phyloP scores from a whole-genome alignment of 2,329 filamentous ascomycete species.

The Phyllosticta citribraziliensis region DNA sequence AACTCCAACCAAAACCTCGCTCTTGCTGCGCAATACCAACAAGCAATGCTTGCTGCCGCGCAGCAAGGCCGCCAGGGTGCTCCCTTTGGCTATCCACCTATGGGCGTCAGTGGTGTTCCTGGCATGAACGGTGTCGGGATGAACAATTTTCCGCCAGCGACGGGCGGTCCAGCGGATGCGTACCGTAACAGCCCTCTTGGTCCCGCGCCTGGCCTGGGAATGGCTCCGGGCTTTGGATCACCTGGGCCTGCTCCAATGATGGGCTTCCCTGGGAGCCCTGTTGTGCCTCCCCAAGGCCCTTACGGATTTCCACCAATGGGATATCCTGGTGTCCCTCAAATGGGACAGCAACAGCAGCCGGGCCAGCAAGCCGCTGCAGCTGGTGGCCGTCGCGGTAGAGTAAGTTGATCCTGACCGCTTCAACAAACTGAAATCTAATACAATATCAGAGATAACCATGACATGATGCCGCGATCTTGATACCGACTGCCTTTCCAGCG shows the following conservation, averaged over 20 bases:
- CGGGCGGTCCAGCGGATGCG: constrained; percentile 3
- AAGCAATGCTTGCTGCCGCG: constrained; percentile 39
- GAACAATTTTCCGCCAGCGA: constrained; percentile 5
- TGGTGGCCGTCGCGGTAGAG: constrained; percentile 7
- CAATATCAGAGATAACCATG: not conserved
- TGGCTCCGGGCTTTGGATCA: constrained; percentile 6
- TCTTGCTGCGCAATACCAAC: constrained; percentile 42
- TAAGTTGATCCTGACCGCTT: not conserved
- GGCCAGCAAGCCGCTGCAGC: constrained; percentile 2
- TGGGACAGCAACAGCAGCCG: constrained; percentile 5
- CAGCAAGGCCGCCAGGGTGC: constrained; percentile 3
- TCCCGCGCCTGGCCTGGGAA: constrained; percentile 6
- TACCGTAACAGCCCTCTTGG: constrained; percentile 7
- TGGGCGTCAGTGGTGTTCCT: constrained; percentile 8
- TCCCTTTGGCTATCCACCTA: constrained; percentile 7
- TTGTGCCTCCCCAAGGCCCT: not conserved
- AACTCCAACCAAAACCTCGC: constrained; percentile 20
- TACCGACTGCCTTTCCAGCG: not conserved
- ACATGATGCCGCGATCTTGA: not conserved
- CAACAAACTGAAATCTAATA: not conserved
- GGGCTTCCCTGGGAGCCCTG: constrained; percentile 5
- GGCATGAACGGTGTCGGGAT: constrained; percentile 3
- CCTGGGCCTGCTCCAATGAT: constrained; percentile 6
- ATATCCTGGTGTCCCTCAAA: constrained; percentile 1
- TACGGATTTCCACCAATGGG: constrained; percentile 8